These are phyloP conservation scores for Clonostachys solani DNA, from an alignment of 2,329 filamentous ascomycete genomes.

Conservation along the genomic window DNA sequence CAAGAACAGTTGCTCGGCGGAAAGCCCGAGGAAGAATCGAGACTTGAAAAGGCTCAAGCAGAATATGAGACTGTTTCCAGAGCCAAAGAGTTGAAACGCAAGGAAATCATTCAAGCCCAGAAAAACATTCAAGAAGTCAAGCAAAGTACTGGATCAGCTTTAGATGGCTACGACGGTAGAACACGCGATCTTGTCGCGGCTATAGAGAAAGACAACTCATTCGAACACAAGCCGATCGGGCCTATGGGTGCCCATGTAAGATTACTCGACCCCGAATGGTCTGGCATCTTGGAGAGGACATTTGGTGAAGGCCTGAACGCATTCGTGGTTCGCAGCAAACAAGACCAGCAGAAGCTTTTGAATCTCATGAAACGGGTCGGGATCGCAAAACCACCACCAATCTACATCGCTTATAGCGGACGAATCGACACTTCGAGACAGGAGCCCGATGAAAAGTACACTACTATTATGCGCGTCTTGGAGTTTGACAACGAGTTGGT, in stretches of 20 bases:
- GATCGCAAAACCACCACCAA: slow-evolving; percentile 42
- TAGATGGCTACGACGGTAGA: slow-evolving; percentile 59
- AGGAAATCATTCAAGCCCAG: slow-evolving; percentile 50
- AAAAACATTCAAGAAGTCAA: slow-evolving; percentile 43
- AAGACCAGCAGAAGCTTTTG: slow-evolving; percentile 68
- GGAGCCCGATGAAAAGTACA: slow-evolving; percentile 68
- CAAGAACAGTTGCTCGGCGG: neutral
- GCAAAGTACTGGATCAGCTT: slow-evolving; percentile 49
- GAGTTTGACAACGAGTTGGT: slow-evolving; percentile 79
- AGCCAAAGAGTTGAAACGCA: slow-evolving; percentile 36
- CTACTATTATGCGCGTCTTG: slow-evolving; percentile 77
- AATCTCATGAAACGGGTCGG: slow-evolving; percentile 56
- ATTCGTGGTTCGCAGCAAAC: slow-evolving; percentile 77
- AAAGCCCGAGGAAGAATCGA: neutral
- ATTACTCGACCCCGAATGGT: slow-evolving; percentile 78
- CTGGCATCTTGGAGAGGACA: slow-evolving; percentile 71
- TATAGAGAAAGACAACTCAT: slow-evolving; percentile 67
- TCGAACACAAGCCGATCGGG: slow-evolving; percentile 70
- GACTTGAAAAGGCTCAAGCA: too few species aligned
- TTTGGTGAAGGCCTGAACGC: slow-evolving; percentile 67
- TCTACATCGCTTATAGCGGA: slow-evolving; percentile 29
- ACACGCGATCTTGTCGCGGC: slow-evolving; percentile 60
- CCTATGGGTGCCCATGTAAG: slow-evolving; percentile 78
- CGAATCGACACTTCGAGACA: slow-evolving; percentile 33
- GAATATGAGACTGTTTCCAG: neutral